A percentile compares a stretch with the other conserved stretches of the same genome.
Conservation (phyloP, 2,329 filamentous ascomycete species). For the Coleophoma eucalyptorum region DNA sequence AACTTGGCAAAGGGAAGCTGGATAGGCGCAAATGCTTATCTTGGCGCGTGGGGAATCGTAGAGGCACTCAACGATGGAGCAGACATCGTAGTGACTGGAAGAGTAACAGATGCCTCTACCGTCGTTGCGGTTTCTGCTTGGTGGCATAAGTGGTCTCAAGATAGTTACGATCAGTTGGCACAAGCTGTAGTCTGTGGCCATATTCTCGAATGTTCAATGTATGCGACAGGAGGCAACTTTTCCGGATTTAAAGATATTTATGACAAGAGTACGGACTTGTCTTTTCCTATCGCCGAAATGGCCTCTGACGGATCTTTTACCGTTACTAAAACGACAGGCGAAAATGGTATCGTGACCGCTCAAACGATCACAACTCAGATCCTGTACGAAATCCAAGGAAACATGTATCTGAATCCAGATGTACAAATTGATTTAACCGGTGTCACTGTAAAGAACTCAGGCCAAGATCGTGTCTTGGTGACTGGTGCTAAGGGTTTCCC, state of each 20-base stretch:
- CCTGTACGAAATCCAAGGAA: constrained; percentile 50
- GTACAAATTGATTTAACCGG: constrained; percentile 47
- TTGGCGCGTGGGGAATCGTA: neutral
- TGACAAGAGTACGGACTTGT: constrained; percentile 37
- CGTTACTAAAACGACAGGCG: constrained; percentile 38
- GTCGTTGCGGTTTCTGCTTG: constrained; percentile 35
- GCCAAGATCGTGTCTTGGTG: constrained; percentile 43
- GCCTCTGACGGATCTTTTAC: constrained; percentile 31
- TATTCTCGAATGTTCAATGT: constrained; percentile 22
- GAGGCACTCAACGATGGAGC: neutral
- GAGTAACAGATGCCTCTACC: neutral
- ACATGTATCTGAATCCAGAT: constrained; percentile 53
- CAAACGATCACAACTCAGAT: constrained; percentile 48
- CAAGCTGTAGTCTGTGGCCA: constrained; percentile 28
- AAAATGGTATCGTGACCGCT: constrained; percentile 37
- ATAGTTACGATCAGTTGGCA: constrained; percentile 31
- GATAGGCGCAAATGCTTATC: neutral
- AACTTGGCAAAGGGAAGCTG: neutral
- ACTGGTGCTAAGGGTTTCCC: constrained; percentile 36
- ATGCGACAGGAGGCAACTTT: constrained; percentile 15
- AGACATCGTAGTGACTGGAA: neutral
- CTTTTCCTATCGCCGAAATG: constrained; percentile 41
- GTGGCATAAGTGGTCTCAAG: constrained; percentile 34
- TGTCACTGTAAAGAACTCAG: constrained; percentile 46
- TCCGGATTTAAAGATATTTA: constrained; percentile 24